Evolutionary conservation across 2,329 filamentous ascomycete genomes (phyloP).

Genomic region (Ilyonectria sp.): DNA sequence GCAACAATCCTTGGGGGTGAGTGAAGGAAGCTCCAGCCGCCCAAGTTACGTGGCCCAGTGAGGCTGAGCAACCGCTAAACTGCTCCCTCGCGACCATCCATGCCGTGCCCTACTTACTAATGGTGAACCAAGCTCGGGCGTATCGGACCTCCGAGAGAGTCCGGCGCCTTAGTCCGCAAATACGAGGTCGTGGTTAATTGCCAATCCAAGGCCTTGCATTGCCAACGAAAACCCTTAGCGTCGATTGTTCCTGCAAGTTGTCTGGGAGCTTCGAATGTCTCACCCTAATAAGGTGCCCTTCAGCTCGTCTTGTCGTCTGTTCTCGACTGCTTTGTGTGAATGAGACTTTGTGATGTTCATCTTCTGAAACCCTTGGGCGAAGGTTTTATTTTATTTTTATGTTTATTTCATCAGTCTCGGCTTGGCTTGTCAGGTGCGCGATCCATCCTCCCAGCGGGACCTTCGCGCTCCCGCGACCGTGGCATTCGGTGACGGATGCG

Average conservation of each 20-base stretch:
- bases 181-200: constrained; percentile 23
- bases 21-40: not conserved
- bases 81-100: constrained; percentile 5
- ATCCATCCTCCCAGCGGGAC: not conserved
- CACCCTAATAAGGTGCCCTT: not conserved
- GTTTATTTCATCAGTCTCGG: not conserved
- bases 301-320: not conserved
- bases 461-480: not conserved
- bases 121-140: not conserved
- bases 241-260: not conserved
- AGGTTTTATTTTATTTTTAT: too few species aligned
- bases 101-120: not conserved
- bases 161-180: not conserved
- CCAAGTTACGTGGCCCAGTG: constrained; percentile 36
- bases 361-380: not conserved
- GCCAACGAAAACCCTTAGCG: not conserved
- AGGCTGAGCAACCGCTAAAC: constrained; percentile 43
- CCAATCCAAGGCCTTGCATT: constrained; percentile 26
- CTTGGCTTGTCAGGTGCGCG: not conserved
- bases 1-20: not conserved
- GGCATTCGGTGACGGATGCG: constrained; percentile 10
- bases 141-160: not conserved
- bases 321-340: not conserved
- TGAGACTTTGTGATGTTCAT: not conserved
- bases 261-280: not conserved